Base-by-base conservation (phyloP, 768 basidiomycete species). In the Ephemerocybe angulata region DNA sequence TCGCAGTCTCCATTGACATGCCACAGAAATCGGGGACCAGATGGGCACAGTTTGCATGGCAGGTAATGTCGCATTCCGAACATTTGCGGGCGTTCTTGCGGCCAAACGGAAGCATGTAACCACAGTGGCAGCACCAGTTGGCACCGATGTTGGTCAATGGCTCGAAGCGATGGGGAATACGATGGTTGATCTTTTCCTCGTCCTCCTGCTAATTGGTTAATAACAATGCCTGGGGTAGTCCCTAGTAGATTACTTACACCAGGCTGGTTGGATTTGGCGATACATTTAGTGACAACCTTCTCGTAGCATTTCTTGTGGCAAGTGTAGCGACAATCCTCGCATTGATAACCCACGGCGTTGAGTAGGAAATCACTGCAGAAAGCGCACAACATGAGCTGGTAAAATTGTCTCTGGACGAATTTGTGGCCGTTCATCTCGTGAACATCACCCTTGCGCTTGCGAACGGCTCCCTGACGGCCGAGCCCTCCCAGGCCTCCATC, bases 371-470 rank as follows among this genome's bases (percentile, higher is more conserved):
- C 96, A 72, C 84, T 87, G 76, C 97, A 99, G 72, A 97, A 93
- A 3, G 97, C 97, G 68, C 97, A 99, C 50, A 98, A 81, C 80
- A 99, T 97, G 67, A 98, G 85, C 68, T 98, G 95, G 70, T 97
- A 98, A 77, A 99, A 99, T 72, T 98, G 97, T 43, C 87, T 84
- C 64, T 93, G 91, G 43, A 99, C 82, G 67, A 99, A 99, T 71
- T 97, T 93, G 76, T 99, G 97, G 11, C 97, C 97, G 67, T 98
- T 98, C 93, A 98, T 98, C 72, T 98, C 95, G 74, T 95, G 94
- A 3, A 98, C 88, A 76, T 98, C 96, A 61, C 86, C 96, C 72
- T 98, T 98, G 64, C 95, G 90, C 74, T 97, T 98, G 66, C 95
- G 88, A 61, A 99, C 86, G 56, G 97, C 97, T 52, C 96, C 97